These are phyloP conservation scores for Mycena citricolor DNA, from an alignment of 1,284 basidiomycete genomes.

Conservation along the genomic window DNA sequence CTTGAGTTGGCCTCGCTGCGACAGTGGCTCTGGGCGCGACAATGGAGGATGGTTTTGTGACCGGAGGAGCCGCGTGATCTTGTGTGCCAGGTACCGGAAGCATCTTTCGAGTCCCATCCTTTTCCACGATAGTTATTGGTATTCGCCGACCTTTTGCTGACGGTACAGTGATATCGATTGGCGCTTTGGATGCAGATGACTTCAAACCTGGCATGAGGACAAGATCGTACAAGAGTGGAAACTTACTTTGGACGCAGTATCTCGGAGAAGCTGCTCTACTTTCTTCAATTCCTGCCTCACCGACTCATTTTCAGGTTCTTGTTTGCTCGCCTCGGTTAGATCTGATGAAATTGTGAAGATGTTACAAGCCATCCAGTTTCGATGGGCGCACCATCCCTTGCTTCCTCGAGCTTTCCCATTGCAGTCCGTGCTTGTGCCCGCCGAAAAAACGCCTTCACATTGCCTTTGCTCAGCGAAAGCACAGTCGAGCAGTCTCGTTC, in stretches of 20 bases:
- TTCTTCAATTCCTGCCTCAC: constrained; percentile 56
- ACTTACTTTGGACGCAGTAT: constrained; percentile 27
- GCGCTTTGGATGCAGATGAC: too few species aligned
- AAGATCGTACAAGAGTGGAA: constrained; percentile 13
- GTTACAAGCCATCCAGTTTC: too few species aligned
- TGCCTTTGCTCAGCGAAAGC: constrained; percentile 49
- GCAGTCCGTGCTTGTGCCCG: constrained; percentile 65
- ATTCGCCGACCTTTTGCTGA: constrained; percentile 52
- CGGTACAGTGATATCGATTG: constrained; percentile 9
- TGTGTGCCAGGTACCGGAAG: constrained; percentile 9
- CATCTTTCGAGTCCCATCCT: constrained; percentile 20
- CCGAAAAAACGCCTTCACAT: constrained; percentile 72
- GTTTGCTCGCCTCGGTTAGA: constrained; percentile 49
- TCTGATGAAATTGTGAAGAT: constrained; percentile 42
- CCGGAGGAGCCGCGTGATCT: constrained; percentile 9
- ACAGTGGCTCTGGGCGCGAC: constrained; percentile 12
- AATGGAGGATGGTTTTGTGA: constrained; percentile 5
- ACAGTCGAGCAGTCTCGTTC: constrained; percentile 69
- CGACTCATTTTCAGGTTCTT: constrained; percentile 61
- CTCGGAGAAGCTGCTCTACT: constrained; percentile 38
- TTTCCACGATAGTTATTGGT: constrained; percentile 67
- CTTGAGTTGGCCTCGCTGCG: constrained; percentile 2
- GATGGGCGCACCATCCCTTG: constrained; percentile 59
- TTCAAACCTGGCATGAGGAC: constrained; percentile 12
- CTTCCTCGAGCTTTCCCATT: constrained; percentile 51